Evolutionary conservation across 2,329 filamentous ascomycete species (phyloP).

Genomic region (Pyrenophora tritici-repentis): DNA sequence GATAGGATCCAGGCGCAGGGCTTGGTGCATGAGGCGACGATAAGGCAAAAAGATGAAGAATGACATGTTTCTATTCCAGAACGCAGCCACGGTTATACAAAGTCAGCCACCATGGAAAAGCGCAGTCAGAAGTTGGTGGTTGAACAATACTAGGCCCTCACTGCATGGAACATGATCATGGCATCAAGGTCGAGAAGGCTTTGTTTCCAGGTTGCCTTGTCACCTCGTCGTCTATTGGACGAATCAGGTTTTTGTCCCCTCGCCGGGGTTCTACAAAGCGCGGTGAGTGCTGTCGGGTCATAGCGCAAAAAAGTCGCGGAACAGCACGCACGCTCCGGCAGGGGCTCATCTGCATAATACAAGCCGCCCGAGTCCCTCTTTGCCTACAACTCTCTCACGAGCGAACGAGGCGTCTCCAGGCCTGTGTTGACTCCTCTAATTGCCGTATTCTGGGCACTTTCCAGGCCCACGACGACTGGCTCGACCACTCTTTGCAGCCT

Average conservation of each 20-base stretch:
- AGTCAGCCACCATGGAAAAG: background rate
- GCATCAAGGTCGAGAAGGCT: background rate
- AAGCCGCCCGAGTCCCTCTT: constrained; percentile 8
- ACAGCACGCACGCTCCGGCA: constrained; percentile 19
- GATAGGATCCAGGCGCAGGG: background rate
- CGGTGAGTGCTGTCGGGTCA: constrained; percentile 14
- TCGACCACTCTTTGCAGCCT: too few relatives aligned
- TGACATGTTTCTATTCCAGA: background rate
- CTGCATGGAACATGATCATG: background rate
- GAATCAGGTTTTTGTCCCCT: constrained; percentile 2
- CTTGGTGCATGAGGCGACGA: too few relatives aligned
- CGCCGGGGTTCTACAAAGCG: constrained; percentile 14
- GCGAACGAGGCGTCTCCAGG: background rate
- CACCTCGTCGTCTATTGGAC: background rate
- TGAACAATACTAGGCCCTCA: constrained; percentile 16
- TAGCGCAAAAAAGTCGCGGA: constrained; percentile 30
- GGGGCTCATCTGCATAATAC: constrained; percentile 16
- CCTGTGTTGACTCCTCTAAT: too few relatives aligned
- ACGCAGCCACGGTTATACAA: background rate
- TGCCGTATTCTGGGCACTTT: too few relatives aligned
- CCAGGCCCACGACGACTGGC: too few relatives aligned
- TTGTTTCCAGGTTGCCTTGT: constrained; percentile 2
- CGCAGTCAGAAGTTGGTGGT: background rate
- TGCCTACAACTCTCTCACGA: background rate
- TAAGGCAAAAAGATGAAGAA: background rate